phyloP scores from a whole-genome alignment of 179 eudicot genomes.

The Heliamphora pulchella region DNA sequence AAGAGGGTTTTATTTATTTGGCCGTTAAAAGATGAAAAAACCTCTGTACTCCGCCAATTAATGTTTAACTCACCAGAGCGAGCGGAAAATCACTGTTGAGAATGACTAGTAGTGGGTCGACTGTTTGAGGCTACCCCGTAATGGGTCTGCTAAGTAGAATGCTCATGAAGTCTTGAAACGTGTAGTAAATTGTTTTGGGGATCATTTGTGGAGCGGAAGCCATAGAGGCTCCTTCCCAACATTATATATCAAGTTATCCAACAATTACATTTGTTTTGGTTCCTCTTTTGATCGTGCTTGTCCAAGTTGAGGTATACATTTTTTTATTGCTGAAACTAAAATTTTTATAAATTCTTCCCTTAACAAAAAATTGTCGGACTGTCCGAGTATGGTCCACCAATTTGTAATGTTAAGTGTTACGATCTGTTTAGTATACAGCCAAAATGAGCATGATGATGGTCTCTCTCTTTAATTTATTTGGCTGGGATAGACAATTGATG shows the following conservation, averaged over 20 bases:
- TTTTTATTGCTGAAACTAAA: no score
- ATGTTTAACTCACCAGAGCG: no score
- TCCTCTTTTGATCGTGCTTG: not conserved
- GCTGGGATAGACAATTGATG: not conserved
- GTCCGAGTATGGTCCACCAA: not conserved
- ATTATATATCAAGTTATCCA: no score
- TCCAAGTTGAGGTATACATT: not conserved
- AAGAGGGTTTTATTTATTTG: not conserved
- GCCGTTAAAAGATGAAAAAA: no score
- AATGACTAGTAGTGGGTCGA: not conserved
- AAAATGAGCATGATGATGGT: not conserved
- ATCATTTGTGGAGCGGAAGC: not conserved
- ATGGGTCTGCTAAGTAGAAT: not conserved
- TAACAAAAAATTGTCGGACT: not conserved
- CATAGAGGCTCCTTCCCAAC: not conserved
- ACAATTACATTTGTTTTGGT: not conserved
- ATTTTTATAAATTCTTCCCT: not conserved
- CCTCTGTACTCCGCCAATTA: no score
- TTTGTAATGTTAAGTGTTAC: not conserved
- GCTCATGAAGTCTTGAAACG: no score
- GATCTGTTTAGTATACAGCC: not conserved
- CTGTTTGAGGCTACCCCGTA: not conserved
- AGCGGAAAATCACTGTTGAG: not conserved
- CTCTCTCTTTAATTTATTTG: not conserved
- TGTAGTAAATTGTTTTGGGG: not conserved